These are phyloP conservation scores for Didymella keratinophila DNA, from an alignment of 2,329 filamentous ascomycete species.

Conservation along the genomic window DNA sequence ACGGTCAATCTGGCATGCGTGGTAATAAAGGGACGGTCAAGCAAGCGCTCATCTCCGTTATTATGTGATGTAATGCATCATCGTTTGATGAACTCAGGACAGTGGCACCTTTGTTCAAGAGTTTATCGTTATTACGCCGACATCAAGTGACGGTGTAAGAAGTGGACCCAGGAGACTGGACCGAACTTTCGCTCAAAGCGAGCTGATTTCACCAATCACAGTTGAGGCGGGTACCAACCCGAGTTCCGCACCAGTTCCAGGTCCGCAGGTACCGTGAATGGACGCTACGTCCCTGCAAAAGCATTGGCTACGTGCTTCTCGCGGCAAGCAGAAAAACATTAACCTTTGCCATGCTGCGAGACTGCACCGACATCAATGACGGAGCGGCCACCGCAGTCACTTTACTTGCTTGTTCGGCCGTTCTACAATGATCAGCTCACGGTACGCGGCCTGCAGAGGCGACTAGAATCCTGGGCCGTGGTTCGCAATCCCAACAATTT, in stretches of 20 bases:
- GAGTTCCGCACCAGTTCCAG: slow-evolving; percentile 24
- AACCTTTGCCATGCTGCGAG: slow-evolving; percentile 13
- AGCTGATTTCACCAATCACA: slow-evolving; percentile 35
- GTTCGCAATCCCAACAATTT: slow-evolving; percentile 41
- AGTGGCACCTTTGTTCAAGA: slow-evolving; percentile 3
- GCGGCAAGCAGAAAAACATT: slow-evolving; percentile 36
- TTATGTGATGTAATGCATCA: slow-evolving; percentile 2
- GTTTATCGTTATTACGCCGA: slow-evolving; percentile 14
- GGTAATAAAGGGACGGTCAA: background rate
- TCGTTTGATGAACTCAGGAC: background rate
- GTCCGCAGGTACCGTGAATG: slow-evolving; percentile 14
- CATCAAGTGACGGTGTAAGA: slow-evolving; percentile 23
- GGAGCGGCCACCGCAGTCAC: slow-evolving; percentile 9
- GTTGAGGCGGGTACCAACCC: slow-evolving; percentile 16
- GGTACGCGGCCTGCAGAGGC: slow-evolving; percentile 4
- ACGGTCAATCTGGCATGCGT: slow-evolving; percentile 16
- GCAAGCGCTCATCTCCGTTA: slow-evolving; percentile 18
- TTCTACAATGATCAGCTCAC: slow-evolving; percentile 18
- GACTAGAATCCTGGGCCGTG: slow-evolving; percentile 33
- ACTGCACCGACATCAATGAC: slow-evolving; percentile 9
- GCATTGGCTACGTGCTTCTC: slow-evolving; percentile 41
- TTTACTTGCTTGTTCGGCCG: slow-evolving; percentile 11
- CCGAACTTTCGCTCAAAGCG: slow-evolving; percentile 22
- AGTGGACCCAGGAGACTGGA: slow-evolving; percentile 28
- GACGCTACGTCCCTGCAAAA: slow-evolving; percentile 23